Evolutionary conservation across 768 basidiomycete species (phyloP), one percentile per base, ranked within the genome.

Genomic region (Chlorophyllum brunneum): DNA sequence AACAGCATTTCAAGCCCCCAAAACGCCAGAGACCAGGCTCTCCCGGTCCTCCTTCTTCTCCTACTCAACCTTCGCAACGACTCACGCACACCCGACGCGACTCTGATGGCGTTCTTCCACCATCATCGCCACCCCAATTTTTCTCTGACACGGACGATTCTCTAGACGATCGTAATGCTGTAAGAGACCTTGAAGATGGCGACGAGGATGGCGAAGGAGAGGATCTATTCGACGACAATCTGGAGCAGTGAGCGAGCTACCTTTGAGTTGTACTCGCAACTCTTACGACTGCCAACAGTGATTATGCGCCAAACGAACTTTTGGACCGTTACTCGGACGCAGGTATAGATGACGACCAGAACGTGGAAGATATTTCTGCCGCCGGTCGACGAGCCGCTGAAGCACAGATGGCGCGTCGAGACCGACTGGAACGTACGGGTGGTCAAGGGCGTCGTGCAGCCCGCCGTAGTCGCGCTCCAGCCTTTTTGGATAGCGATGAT

Each of bases 71-170:
- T 36, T n/a, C n/a, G n/a, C 66, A 70, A 34, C 69, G 64, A 20
- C 67, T 72, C 47, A 69, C 74, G 20, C 70, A 76, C 31, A 68
- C 72, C 48, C 74, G 81, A 66, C 78, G 76, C 65, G 72, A 76
- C 61, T 82, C 85, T 18, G 74, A 79, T 37, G 88, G 88, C 13
- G 92, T 91, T 16, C 75, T 95, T 6, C 92, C 91, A 0, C 92
- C 91, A 9, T 90, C 89, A 1, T 92, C 90, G 4, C 89, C 92
- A 3, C 89, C 85, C 3, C 77, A 82, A 2, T 83, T 84, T 4
- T 92, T 97, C 63, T 86, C 86, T 4, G 95, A 97, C 59, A 88
- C 91, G 22, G 89, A 94, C 50, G 92, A 92, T 20, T 85, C 81
- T 51, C 50, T 87, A 31, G 84, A 85, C 34, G 88, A 89, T 54